Base-by-base conservation (phyloP, 257 asterid genomes). In the Solanum pimpinellifolium region DNA sequence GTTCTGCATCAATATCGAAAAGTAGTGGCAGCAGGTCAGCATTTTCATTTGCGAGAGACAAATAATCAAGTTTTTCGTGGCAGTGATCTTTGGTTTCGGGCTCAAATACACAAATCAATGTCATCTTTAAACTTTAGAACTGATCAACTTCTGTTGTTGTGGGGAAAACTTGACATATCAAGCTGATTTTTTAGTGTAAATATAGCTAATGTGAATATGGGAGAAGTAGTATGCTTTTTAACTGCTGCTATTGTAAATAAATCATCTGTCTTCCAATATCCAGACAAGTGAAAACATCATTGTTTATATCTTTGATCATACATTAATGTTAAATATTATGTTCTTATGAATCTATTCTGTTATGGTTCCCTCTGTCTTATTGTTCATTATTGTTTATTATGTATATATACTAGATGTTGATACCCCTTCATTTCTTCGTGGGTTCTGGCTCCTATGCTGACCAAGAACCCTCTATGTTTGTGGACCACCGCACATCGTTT, bases 171-270 rank as follows among this genome's bases (percentile, higher is more conserved):
- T 73, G 87, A 89, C 91, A 27, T 83, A 60, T 70, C 11, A 76
- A 37, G 85, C 86, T 87, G 86, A 68, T 85, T 88, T 69, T 27
- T 89, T 91, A 65, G 85, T 89, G 92, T 90, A 87, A 87, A 88
- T 83, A 88, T 81, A 68, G 80, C 87, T 88, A 44, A 15, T 85
- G 90, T 88, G 86, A 83, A 88, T 86, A 74, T 88, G 88, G 87
- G 87, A 33, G 49, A 42, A 85, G 84, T 87, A 85, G 88, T 89
- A 74, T 25, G 69, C 68, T 86, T 69, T 70, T 74, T 31, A 76
- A 44, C 87, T 84, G 86, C 88, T 86, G 88, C 37, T 83, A 20
- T 59, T 88, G 93, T 91, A 89, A 91, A 91, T 88, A 88, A 88
- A 86, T 46, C 62, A 41, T 85, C 39, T 44, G 68, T 49, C 65